A percentile compares a stretch with the other conserved stretches of the same genome.
These are phyloP conservation scores for Hyphopichia buzzinii DNA, from an alignment of 1,139 yeast genomes.

Conservation along the genomic window DNA sequence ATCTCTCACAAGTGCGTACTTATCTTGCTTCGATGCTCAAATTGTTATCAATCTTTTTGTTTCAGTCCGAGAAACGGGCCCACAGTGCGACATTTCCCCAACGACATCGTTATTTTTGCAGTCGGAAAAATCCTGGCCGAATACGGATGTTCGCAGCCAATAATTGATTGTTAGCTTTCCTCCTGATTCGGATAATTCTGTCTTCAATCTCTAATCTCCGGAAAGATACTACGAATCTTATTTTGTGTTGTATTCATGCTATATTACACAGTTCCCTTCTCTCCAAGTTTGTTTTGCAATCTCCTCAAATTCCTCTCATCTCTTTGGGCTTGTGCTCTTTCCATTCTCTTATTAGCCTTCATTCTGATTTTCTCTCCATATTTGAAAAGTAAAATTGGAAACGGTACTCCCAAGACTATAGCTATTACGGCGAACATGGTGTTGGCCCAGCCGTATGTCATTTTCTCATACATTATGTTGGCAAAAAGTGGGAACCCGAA, in stretches of 20 bases:
- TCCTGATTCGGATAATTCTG: no score
- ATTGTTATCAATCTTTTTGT: no score
- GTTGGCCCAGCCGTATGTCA: slow-evolving; percentile 49
- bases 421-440: slow-evolving; percentile 44
- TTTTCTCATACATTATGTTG: slow-evolving; percentile 32
- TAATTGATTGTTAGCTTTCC: no score
- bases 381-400: slow-evolving; percentile 41
- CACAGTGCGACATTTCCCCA: neutral
- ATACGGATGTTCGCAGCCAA: no score
- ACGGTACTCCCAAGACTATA: slow-evolving; percentile 40
- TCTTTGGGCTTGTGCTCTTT: slow-evolving; percentile 28
- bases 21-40: no score
- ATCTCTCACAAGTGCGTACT: no score
- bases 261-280: no score
- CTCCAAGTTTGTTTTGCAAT: slow-evolving; percentile 15
- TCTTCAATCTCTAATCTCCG: no score
- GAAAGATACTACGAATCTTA: no score
- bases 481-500: slow-evolving; percentile 46
- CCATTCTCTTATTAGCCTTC: slow-evolving; percentile 37
- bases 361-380: slow-evolving; percentile 39
- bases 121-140: neutral
- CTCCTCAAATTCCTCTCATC: slow-evolving; percentile 33
- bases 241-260: no score
- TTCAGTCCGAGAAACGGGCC: neutral
- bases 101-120: neutral